Conservation (phyloP, 208 protist species). For the Leishmania mexicana region DNA sequence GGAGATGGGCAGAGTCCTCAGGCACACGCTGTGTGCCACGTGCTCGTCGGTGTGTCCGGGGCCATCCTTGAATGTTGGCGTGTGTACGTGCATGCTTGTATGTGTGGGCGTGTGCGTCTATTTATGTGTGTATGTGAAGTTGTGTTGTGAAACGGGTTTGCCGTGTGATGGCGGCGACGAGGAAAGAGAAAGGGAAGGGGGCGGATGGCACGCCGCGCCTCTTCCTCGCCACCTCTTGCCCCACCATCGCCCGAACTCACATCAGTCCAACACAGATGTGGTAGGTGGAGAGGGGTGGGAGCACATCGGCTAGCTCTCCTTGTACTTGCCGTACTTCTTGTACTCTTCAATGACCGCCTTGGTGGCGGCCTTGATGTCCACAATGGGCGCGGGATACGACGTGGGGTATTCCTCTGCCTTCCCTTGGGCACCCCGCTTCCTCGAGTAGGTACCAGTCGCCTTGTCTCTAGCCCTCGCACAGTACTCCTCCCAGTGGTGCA, state of each 20-base stretch:
- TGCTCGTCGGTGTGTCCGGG: background rate
- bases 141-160: background rate
- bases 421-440: background rate
- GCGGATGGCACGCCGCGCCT: background rate
- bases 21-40: background rate
- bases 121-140: background rate
- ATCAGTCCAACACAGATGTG: background rate
- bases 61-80: too few relatives aligned
- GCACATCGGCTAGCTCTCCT: background rate
- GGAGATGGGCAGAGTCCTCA: background rate
- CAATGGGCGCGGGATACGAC: slow-evolving; percentile 67
- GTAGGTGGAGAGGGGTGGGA: background rate
- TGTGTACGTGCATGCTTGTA: background rate
- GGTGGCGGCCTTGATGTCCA: slow-evolving; percentile 57
- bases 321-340: slow-evolving; percentile 32
- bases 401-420: slow-evolving; percentile 29
- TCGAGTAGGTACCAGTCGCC: background rate
- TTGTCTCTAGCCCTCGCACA: slow-evolving; percentile 35
- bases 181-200: background rate
- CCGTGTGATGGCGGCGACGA: background rate
- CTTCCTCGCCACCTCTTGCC: background rate
- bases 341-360: slow-evolving; percentile 56
- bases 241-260: background rate
- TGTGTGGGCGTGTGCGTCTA: background rate
- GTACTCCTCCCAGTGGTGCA: slow-evolving; percentile 74